These are phyloP conservation scores for Ophiostoma novo-ulmi DNA, from an alignment of 2,329 filamentous ascomycete species.

Conservation along the genomic window DNA sequence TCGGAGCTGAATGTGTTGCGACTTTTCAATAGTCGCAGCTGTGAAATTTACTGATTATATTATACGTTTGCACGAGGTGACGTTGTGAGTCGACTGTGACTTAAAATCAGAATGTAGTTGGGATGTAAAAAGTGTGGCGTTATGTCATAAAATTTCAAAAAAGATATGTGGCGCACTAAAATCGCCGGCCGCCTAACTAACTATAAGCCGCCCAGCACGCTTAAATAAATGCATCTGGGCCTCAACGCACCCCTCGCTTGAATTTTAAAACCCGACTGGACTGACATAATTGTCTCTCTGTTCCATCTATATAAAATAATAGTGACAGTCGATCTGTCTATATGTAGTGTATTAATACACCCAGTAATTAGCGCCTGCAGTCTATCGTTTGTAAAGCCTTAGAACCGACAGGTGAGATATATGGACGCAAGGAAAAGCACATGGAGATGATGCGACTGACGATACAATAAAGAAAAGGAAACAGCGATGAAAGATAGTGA, in stretches of 20 bases:
- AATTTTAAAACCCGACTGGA: neutral
- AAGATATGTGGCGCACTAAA: conserved; percentile 22
- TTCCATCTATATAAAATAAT: neutral
- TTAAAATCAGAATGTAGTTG: neutral
- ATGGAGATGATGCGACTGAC: neutral
- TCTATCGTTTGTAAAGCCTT: neutral
- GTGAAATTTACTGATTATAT: neutral
- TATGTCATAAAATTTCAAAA: conserved; percentile 22
- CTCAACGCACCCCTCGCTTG: neutral
- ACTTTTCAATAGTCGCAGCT: neutral
- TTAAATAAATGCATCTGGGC: neutral
- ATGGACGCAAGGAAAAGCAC: neutral
- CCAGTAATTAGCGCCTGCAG: neutral
- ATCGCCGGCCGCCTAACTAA: conserved; percentile 8
- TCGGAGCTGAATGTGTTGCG: neutral
- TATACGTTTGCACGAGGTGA: neutral
- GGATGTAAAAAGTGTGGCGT: conserved; percentile 21
- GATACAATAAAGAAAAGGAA: neutral
- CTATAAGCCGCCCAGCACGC: neutral
- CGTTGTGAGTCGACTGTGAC: neutral
- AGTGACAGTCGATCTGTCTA: neutral
- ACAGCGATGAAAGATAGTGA: neutral
- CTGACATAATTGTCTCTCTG: neutral
- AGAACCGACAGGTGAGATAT: neutral
- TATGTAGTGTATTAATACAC: neutral